A percentile compares a stretch with the other conserved stretches of the same genome.
Conservation (phyloP, 306 rosid species). For the Cicer bijugum region DNA sequence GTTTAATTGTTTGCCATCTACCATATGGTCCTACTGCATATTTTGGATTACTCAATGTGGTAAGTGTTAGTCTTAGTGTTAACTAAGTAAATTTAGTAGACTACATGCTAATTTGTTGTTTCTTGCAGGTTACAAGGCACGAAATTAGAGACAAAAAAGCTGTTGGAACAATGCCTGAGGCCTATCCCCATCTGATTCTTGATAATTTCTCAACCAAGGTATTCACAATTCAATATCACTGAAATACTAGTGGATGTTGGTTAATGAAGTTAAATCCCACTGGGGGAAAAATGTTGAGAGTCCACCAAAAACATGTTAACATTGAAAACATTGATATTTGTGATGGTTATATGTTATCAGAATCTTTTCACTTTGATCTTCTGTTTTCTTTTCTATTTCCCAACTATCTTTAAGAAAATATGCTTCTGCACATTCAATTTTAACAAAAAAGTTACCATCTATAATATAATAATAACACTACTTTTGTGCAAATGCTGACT, state of each 20-base stretch:
- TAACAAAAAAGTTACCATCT: neutral
- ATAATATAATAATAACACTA: neutral
- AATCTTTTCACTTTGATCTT: neutral
- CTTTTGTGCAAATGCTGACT: slow-evolving; percentile 34
- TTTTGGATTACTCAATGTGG: slow-evolving; percentile 88
- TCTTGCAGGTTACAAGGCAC: slow-evolving; percentile 81
- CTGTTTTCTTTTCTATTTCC: neutral
- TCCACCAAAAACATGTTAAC: neutral
- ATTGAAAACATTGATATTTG: slow-evolving; percentile 1
- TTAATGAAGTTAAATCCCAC: neutral
- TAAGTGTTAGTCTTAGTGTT: slow-evolving; percentile 51
- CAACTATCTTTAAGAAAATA: neutral
- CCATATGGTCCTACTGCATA: slow-evolving; percentile 97
- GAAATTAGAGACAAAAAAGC: slow-evolving; percentile 83
- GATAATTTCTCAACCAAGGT: slow-evolving; percentile 90
- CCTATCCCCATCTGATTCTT: slow-evolving; percentile 81
- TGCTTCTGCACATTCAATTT: slow-evolving; percentile 18
- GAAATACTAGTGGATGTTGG: neutral
- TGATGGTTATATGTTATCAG: neutral
- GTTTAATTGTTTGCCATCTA: slow-evolving; percentile 77
- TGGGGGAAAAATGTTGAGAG: neutral
- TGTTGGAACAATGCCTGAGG: slow-evolving; percentile 95
- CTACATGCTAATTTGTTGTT: slow-evolving; percentile 43
- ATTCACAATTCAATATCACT: slow-evolving; percentile 32
- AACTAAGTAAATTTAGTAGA: neutral